A percentile compares a stretch with the other conserved stretches of the same genome.
Evolutionary conservation across 495 filamentous ascomycete species (phyloP).

Genomic region (Aspergillus wentii): DNA sequence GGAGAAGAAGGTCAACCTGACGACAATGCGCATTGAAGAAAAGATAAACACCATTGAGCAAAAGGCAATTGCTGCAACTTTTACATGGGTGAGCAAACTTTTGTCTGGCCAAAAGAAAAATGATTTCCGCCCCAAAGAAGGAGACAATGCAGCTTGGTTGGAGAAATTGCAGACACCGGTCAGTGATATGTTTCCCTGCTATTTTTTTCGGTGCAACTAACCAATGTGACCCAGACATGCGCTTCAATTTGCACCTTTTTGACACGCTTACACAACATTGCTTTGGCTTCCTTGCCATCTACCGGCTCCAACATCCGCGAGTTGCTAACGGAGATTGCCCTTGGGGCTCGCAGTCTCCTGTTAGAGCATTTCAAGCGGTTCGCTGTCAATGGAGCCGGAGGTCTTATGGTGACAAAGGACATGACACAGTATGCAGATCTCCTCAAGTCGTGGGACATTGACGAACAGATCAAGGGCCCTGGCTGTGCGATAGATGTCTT

Average conservation of each 20-base stretch:
- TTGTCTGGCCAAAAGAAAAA: conserved; percentile 80
- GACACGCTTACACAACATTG: conserved; percentile 53
- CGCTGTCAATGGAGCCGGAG: conserved; percentile 83
- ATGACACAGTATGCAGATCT: conserved; percentile 85
- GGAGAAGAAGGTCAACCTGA: conserved; percentile 73
- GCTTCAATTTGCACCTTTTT: conserved; percentile 73
- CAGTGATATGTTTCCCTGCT: conserved; percentile 10
- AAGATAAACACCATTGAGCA: conserved; percentile 86
- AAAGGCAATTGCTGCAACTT: conserved; percentile 74
- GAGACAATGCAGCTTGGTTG: conserved; percentile 64
- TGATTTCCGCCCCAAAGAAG: conserved; percentile 89
- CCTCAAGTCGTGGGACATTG: conserved; percentile 74
- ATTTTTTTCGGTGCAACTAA: conserved; percentile 1
- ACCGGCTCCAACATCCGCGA: conserved; percentile 66
- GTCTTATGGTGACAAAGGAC: conserved; percentile 93
- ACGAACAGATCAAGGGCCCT: conserved; percentile 51
- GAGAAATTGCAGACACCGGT: conserved; percentile 79
- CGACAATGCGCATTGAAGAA: conserved; percentile 74
- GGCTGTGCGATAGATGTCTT: conserved; percentile 73
- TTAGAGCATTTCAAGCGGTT: conserved; percentile 95
- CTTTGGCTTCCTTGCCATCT: conserved; percentile 65
- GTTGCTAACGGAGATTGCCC: conserved; percentile 80
- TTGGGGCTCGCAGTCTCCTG: conserved; percentile 68
- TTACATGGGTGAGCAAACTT: conserved; percentile 72
- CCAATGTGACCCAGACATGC: conserved; percentile 54